A percentile compares a stretch with the other conserved stretches of the same genome.
Evolutionary conservation across 2,329 filamentous ascomycete genomes (phyloP).

Genomic region (Cyclaneusma minus): DNA sequence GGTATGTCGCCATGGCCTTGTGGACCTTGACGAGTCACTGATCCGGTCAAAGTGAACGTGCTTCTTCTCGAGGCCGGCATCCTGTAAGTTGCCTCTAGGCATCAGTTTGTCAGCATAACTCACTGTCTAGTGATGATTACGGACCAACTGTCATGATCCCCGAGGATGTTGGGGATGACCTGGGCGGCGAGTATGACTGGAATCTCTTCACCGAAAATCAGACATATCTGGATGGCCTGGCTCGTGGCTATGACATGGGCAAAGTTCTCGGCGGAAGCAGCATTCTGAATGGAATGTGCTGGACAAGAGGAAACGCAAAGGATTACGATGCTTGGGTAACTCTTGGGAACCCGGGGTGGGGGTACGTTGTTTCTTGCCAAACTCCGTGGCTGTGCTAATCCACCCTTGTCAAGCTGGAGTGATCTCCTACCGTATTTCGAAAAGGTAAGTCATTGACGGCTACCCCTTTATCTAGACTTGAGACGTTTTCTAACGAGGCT

Average conservation of each 20-base stretch:
- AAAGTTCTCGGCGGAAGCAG: constrained; percentile 21
- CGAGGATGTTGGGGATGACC: constrained; percentile 11
- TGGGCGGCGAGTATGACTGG: neutral
- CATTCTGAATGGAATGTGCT: constrained; percentile 25
- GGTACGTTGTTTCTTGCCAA: constrained; percentile 4
- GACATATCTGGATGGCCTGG: constrained; percentile 10
- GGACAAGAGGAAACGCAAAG: constrained; percentile 16
- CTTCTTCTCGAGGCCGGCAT: constrained; percentile 13
- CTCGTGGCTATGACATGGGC: constrained; percentile 10
- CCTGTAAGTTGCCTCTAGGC: constrained; percentile 8
- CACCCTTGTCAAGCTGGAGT: constrained; percentile 4
- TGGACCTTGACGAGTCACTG: too few relatives aligned
- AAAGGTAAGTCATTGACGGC: too few relatives aligned
- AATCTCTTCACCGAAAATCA: too few relatives aligned
- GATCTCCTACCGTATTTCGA: constrained; percentile 25
- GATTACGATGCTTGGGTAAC: constrained; percentile 27
- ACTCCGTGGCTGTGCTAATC: constrained; percentile 4
- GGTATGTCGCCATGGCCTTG: too few relatives aligned
- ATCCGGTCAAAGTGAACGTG: constrained; percentile 10
- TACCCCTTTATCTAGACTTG: too few relatives aligned
- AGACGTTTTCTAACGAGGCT: too few relatives aligned
- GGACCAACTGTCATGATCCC: constrained; percentile 12
- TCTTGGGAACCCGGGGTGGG: constrained; percentile 26
- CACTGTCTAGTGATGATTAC: constrained; percentile 9
- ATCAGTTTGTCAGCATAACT: too few relatives aligned